Conservation (phyloP, 768 basidiomycete species). For the Termitomyces sp. region DNA sequence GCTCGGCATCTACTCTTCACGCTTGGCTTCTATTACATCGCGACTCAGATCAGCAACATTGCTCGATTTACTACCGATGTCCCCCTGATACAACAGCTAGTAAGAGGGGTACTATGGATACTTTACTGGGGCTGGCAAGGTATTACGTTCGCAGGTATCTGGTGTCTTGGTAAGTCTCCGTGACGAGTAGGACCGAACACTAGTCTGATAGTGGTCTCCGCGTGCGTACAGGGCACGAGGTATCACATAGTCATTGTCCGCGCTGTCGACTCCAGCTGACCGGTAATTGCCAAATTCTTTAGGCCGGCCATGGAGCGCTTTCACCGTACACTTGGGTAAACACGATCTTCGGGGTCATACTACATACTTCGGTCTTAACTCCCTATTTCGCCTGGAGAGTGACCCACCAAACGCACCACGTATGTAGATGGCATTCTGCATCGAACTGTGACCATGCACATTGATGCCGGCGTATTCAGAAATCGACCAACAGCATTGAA, state of each 20-base stretch:
- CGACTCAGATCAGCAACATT: conserved; percentile 26
- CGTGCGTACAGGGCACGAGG: conserved; percentile 37
- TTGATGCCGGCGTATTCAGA: conserved; percentile 19
- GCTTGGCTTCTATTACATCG: conserved; percentile 32
- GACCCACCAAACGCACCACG: conserved; percentile 61
- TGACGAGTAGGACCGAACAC: background rate
- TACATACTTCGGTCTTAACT: conserved; percentile 45
- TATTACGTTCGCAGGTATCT: conserved; percentile 35
- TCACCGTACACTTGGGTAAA: conserved; percentile 35
- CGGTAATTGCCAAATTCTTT: background rate
- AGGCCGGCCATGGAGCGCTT: conserved; percentile 48
- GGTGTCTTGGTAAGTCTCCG: conserved; percentile 33
- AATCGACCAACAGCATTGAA: conserved; percentile 49
- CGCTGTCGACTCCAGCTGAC: background rate
- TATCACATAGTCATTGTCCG: conserved; percentile 8
- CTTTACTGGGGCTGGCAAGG: conserved; percentile 51
- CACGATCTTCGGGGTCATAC: conserved; percentile 30
- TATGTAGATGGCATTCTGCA: conserved; percentile 25
- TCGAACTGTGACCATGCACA: background rate
- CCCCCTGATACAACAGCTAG: conserved; percentile 12
- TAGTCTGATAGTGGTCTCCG: background rate
- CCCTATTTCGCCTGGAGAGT: conserved; percentile 65
- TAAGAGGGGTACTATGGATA: conserved; percentile 31
- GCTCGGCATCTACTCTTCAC: conserved; percentile 35
- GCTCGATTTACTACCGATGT: background rate